A percentile compares a stretch with the other conserved stretches of the same genome.
Conservation (phyloP, 164 flowering plant genomes). For the Aristolochia californica region DNA sequence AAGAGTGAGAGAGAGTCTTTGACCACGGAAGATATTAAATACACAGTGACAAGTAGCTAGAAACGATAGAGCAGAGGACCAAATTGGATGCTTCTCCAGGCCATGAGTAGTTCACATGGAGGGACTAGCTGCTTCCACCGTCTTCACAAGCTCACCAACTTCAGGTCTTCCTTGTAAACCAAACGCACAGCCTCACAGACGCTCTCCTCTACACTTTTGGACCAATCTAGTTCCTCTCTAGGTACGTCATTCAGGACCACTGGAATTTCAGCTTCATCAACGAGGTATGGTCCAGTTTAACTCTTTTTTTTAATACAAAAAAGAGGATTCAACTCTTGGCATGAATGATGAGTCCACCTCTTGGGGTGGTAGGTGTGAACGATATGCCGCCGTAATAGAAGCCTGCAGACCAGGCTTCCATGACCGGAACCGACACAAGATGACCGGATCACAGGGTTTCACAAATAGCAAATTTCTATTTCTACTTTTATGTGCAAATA, state of each 20-base stretch:
- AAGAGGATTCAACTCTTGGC: too few species aligned
- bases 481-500: too few species aligned
- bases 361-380: too few species aligned
- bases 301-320: too few species aligned
- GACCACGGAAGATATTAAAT: conserved; percentile 1
- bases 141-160: conserved; percentile 4
- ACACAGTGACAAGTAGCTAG: conserved; percentile 8
- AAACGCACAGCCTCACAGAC: too few species aligned
- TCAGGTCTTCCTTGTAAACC: not conserved
- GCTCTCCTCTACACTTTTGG: conserved; percentile 2
- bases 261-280: not conserved
- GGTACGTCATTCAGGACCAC: conserved; percentile 11
- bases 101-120: conserved; percentile 13
- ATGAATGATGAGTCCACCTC: too few species aligned
- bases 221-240: conserved; percentile 3
- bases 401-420: too few species aligned
- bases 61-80: not conserved
- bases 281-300: not conserved
- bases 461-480: too few species aligned
- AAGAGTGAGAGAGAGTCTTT: not conserved
- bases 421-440: too few species aligned
- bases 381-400: too few species aligned
- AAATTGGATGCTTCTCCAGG: not conserved
- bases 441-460: too few species aligned
- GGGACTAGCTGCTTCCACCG: conserved; percentile 7